Evolutionary conservation across 345 rosid species (phyloP).

Genomic region (Toxicodendron radicans): DNA sequence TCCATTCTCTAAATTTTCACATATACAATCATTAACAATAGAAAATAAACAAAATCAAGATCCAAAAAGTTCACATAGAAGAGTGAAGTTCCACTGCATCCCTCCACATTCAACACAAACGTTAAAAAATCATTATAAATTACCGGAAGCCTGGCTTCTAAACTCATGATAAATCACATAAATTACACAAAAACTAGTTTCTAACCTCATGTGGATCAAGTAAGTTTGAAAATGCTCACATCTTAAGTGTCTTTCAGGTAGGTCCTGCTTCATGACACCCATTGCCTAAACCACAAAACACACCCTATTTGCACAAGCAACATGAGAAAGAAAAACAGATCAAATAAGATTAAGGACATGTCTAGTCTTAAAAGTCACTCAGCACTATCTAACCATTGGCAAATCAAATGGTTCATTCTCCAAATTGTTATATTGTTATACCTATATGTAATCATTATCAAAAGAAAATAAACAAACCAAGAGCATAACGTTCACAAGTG

Average conservation of each 20-base stretch:
- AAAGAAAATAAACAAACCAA: not conserved
- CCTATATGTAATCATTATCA: not conserved
- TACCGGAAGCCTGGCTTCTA: conserved; percentile 15
- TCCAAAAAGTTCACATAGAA: not conserved
- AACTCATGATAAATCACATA: conserved; percentile 56
- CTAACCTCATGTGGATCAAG: conserved; percentile 91
- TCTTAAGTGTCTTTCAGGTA: conserved; percentile 87
- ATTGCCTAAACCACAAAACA: conserved; percentile 85
- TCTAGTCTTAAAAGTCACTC: not conserved
- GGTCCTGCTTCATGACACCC: conserved; percentile 99
- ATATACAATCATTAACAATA: not conserved
- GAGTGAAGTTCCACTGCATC: too few species aligned
- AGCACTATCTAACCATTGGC: not conserved
- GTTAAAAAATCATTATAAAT: not conserved
- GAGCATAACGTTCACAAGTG: not conserved
- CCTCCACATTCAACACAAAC: not conserved
- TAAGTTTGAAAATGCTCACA: conserved; percentile 94
- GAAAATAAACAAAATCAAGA: not conserved
- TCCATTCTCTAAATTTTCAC: too few species aligned
- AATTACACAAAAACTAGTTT: not conserved
- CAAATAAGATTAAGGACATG: not conserved
- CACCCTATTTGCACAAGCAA: conserved; percentile 64
- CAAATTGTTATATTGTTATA: too few species aligned
- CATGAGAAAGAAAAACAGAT: conserved; percentile 21
- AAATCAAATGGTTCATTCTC: not conserved